Conservation (phyloP, 163 green algal species). For the Chlorella variabilis region DNA sequence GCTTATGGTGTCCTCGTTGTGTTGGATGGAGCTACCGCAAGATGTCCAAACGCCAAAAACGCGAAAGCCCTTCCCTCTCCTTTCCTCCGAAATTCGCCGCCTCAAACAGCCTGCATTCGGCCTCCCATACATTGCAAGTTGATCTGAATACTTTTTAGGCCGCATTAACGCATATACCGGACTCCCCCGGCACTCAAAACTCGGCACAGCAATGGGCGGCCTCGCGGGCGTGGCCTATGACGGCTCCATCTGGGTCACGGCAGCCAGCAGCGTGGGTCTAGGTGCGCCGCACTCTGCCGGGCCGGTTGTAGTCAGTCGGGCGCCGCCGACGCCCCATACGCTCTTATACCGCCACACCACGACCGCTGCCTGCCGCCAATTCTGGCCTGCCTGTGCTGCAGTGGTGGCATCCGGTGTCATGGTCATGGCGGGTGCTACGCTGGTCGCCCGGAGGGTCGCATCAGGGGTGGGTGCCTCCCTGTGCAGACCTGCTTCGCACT, state of each 20-base stretch:
- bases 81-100: background rate
- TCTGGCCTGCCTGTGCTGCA: background rate
- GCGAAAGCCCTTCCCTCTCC: no score
- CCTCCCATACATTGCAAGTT: background rate
- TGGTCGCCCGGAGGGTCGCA: constrained; percentile 9
- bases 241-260: constrained; percentile 43
- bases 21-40: background rate
- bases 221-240: constrained; percentile 32
- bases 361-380: background rate
- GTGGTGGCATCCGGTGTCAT: constrained; percentile 26
- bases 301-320: background rate
- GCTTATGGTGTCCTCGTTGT: background rate
- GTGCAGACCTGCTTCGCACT: background rate
- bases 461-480: constrained; percentile 4
- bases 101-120: background rate
- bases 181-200: background rate
- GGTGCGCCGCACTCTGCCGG: constrained; percentile 1
- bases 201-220: background rate
- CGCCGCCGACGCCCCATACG: background rate
- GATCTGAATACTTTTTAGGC: no score
- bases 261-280: constrained; percentile 35
- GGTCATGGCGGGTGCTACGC: background rate
- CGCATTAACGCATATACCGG: background rate
- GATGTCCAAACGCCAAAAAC: background rate
- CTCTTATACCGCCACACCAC: background rate